Evolutionary conservation across 139 green algal species (phyloP).

Genomic region (Spirogloea muscicola): DNA sequence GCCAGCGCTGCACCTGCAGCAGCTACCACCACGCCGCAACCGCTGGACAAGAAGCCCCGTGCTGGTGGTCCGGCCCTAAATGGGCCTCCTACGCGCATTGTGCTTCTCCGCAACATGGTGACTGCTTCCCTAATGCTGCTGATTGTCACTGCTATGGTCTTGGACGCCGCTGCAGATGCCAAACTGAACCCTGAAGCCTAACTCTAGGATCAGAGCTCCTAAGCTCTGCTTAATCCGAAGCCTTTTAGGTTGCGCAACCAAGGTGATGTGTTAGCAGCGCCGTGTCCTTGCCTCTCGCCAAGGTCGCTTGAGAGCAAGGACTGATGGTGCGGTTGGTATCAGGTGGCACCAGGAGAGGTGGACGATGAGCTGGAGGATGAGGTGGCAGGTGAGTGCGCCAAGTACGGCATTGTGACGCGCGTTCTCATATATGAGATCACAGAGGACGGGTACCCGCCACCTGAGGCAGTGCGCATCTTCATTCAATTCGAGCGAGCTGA

Average conservation of each 20-base stretch:
- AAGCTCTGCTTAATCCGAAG: no score
- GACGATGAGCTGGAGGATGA: slow-evolving; percentile 88
- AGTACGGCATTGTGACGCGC: slow-evolving; percentile 73
- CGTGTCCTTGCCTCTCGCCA: no score
- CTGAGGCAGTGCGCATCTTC: slow-evolving; percentile 83
- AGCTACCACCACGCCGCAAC: no score
- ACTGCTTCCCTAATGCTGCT: no score
- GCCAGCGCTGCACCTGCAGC: no score
- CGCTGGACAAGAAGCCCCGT: no score
- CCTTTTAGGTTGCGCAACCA: no score
- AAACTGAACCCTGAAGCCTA: no score
- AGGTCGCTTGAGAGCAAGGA: not conserved
- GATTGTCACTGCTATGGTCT: no score
- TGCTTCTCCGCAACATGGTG: slow-evolving; percentile 73
- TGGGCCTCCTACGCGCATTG: slow-evolving; percentile 55
- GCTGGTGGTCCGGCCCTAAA: slow-evolving; percentile 15
- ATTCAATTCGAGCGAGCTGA: slow-evolving; percentile 78
- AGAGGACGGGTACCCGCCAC: slow-evolving; percentile 55
- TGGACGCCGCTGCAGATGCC: no score
- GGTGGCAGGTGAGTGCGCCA: slow-evolving; percentile 79
- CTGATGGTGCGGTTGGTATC: slow-evolving; percentile 12
- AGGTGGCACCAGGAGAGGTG: slow-evolving; percentile 83
- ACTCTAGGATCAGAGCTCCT: no score
- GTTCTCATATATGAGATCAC: slow-evolving; percentile 83
- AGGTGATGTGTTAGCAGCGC: no score